phyloP scores from a whole-genome alignment of 805 yeast genomes.

The Ogataea neopini region DNA sequence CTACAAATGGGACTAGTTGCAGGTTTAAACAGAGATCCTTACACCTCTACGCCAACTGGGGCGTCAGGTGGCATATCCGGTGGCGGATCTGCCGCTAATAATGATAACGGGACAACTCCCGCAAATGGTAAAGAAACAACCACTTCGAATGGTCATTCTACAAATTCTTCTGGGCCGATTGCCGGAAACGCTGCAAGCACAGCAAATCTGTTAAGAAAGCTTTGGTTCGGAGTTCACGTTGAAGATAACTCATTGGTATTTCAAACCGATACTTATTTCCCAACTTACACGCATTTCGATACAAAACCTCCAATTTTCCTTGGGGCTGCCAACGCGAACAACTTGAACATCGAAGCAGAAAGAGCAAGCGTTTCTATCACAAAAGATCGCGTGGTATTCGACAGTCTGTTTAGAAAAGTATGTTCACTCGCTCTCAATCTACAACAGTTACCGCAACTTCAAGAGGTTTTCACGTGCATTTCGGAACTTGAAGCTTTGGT shows the following conservation, averaged over 20 bases:
- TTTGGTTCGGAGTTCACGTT: conserved; percentile 52
- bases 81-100: not conserved
- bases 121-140: not conserved
- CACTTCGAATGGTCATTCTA: not conserved
- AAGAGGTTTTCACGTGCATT: conserved; percentile 35
- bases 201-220: conserved; percentile 53
- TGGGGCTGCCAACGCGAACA: conserved; percentile 34
- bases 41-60: conserved; percentile 20
- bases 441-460: conserved; percentile 35
- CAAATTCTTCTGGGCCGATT: not conserved
- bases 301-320: conserved; percentile 44
- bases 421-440: conserved; percentile 36
- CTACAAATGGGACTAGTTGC: conserved; percentile 46
- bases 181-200: not conserved
- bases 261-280: conserved; percentile 31
- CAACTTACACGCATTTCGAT: conserved; percentile 41
- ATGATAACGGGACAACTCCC: not conserved
- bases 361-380: conserved; percentile 36
- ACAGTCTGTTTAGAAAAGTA: conserved; percentile 34
- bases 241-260: conserved; percentile 45
- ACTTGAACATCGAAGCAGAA: conserved; percentile 40
- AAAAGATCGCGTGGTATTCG: conserved; percentile 33
- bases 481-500: conserved; percentile 38
- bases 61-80: not conserved
- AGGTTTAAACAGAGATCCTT: conserved; percentile 52